phyloP scores from a whole-genome alignment of 306 rosid species.

The Leucaena leucocephala region DNA sequence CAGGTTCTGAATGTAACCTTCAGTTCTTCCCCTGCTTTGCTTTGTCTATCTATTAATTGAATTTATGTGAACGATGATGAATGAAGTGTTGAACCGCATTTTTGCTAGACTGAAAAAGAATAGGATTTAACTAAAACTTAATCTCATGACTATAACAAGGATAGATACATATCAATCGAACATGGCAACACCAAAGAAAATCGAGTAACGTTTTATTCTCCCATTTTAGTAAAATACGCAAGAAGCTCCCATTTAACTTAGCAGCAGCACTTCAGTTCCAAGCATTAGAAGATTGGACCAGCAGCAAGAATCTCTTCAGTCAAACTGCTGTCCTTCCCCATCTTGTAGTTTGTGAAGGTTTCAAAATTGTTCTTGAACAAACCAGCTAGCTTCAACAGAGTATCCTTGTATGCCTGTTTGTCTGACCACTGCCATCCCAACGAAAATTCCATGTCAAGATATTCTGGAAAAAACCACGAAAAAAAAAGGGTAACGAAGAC shows the following conservation, averaged over 20 bases:
- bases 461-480: neutral
- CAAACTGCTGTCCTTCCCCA: constrained; percentile 60
- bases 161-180: neutral
- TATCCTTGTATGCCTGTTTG: constrained; percentile 56
- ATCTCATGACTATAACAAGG: neutral
- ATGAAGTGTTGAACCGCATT: neutral
- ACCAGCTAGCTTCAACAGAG: constrained; percentile 65
- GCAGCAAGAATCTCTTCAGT: constrained; percentile 81
- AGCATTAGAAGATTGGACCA: constrained; percentile 62
- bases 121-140: neutral
- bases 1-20: neutral
- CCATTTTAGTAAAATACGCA: neutral
- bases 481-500: neutral
- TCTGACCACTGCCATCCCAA: constrained; percentile 71
- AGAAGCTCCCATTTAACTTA: neutral
- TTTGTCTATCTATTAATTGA: neutral
- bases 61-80: neutral
- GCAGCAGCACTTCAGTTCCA: neutral
- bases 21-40: neutral
- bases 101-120: neutral
- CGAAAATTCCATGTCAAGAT: constrained; percentile 6
- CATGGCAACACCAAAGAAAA: neutral
- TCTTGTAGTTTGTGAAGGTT: constrained; percentile 59
- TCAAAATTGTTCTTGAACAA: constrained; percentile 78
- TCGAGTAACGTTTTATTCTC: neutral